Base-by-base conservation (phyloP, 1,284 basidiomycete species). In the Rhodotorula sp. region DNA sequence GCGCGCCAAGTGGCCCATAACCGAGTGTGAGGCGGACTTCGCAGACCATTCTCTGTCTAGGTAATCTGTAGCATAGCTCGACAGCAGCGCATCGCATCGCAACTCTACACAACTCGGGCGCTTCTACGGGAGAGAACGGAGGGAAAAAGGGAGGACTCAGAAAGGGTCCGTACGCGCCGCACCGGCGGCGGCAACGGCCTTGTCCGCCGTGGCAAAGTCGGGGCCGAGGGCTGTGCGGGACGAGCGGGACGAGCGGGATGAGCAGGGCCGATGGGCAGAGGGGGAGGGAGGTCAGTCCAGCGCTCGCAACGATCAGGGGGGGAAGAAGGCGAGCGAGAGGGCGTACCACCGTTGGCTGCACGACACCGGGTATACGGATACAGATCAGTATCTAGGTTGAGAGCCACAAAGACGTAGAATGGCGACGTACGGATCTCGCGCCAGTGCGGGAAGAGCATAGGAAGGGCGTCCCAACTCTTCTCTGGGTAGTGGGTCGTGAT, bases 1-100 rank as follows among this genome's bases (percentile, higher is more conserved):
- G 25, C 82, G 83, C 39, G 81, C 88, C 25, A 88, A 88, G 78
- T 92, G 91, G 91, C 87, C 84, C 67, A 86, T 92, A 34, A 87
- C 90, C 74, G 85, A 88, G n/a, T 77, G 75, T 63, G 72, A 73
- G 56, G 69, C 62, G 0, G 71, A 75, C 19, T 77, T 75, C 29
- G 53, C 48, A 10, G n/a, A 19, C 51, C 19, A 19, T 22, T 51
- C n/a, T 51, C n/a, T 27, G 13, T n/a, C 1, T 51, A 51, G 27
- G 29, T 27, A 2, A 32, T 7, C 37, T 46, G 17, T 34, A 53
- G 51, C n/a, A 27, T 34, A n/a, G 25, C n/a, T n/a, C n/a, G n/a
- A n/a, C n/a, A n/a, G n/a, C n/a, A n/a, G n/a, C n/a, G n/a, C n/a
- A n/a, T 44, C 44, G 60, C 48, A 61, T 44, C 46, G 59, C 59